Evolutionary conservation across 805 yeast species (phyloP).

Genomic region (Metschnikowia lochheadii): DNA sequence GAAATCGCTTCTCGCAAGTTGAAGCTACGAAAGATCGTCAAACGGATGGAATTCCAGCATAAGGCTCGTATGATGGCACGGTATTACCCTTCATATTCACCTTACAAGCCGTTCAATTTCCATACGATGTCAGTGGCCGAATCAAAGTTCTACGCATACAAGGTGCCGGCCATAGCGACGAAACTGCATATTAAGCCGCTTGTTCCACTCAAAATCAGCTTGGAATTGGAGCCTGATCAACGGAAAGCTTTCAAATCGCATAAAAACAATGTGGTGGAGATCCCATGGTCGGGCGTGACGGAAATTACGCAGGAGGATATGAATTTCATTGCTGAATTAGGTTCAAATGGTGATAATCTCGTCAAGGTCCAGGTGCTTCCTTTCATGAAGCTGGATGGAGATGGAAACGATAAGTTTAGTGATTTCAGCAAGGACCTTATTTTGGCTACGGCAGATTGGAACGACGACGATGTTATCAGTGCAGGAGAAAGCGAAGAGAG

Average conservation of each 20-base stretch:
- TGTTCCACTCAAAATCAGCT: constrained; percentile 53
- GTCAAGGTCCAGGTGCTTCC: constrained; percentile 23
- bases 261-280: constrained; percentile 9
- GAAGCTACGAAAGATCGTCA: constrained; percentile 27
- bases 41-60: constrained; percentile 26
- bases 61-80: constrained; percentile 32
- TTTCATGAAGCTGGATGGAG: constrained; percentile 30
- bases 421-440: constrained; percentile 52
- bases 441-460: constrained; percentile 76
- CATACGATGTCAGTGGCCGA: constrained; percentile 62
- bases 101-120: constrained; percentile 55
- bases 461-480: constrained; percentile 58
- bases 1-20: constrained; percentile 23
- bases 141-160: constrained; percentile 51
- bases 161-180: constrained; percentile 43
- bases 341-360: constrained; percentile 17
- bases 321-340: constrained; percentile 27
- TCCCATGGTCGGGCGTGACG: constrained; percentile 8
- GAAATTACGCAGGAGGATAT: constrained; percentile 31
- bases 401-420: constrained; percentile 35
- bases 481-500: constrained; percentile 31
- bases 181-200: constrained; percentile 38
- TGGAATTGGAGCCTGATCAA: constrained; percentile 65
- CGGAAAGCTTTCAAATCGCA: constrained; percentile 45
- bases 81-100: constrained; percentile 62